Evolutionary conservation across 2,329 filamentous ascomycete species (phyloP).

Genomic region (Phoma sp.): DNA sequence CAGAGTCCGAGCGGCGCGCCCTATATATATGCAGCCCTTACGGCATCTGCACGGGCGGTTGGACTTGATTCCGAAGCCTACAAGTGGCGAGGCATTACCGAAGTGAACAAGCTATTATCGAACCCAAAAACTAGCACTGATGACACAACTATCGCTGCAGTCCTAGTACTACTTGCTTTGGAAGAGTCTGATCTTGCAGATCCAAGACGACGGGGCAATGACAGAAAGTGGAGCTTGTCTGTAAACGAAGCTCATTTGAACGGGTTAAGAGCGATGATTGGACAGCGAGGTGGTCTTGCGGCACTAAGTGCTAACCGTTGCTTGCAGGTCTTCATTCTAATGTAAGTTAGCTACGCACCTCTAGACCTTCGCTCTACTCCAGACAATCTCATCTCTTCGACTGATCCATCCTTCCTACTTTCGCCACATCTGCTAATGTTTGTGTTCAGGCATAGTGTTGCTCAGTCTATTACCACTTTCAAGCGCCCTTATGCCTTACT

Average conservation of each 20-base stretch:
- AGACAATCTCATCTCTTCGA: neutral
- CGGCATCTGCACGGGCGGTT: conserved; percentile 26
- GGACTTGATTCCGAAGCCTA: conserved; percentile 32
- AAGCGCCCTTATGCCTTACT: conserved; percentile 38
- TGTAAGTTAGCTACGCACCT: conserved; percentile 28
- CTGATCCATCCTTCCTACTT: neutral
- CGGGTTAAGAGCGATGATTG: conserved; percentile 41
- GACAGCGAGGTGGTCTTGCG: conserved; percentile 43
- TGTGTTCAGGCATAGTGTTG: conserved; percentile 39
- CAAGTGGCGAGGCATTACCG: conserved; percentile 37
- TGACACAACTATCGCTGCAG: conserved; percentile 43
- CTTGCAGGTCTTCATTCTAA: conserved; percentile 42
- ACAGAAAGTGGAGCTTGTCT: conserved; percentile 25
- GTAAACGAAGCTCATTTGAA: conserved; percentile 37
- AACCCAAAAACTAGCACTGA: conserved; percentile 29
- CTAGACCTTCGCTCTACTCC: neutral
- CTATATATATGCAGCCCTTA: conserved; percentile 41
- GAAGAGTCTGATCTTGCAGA: conserved; percentile 40
- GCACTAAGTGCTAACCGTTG: conserved; percentile 35
- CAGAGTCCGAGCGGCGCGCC: conserved; percentile 32
- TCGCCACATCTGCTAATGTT: conserved; percentile 3
- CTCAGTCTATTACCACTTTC: conserved; percentile 40
- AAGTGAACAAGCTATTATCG: conserved; percentile 37
- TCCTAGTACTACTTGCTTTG: conserved; percentile 40
- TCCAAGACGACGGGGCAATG: conserved; percentile 19